Conservation (phyloP, 2,329 filamentous ascomycete species). For the Colletotrichum shisoi region DNA sequence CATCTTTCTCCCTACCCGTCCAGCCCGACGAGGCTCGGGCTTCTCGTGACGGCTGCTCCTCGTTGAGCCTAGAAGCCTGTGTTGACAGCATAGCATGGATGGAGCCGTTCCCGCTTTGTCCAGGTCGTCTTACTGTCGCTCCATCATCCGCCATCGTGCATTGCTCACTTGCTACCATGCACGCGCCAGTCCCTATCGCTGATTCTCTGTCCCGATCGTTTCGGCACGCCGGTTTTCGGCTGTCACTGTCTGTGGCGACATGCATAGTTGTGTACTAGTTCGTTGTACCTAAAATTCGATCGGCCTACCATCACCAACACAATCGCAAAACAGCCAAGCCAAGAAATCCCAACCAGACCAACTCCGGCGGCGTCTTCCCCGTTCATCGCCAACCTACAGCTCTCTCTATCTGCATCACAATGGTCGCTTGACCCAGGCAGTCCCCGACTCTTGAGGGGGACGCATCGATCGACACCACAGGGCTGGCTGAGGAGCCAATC, state of each 20-base stretch:
- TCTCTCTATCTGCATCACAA: slow-evolving; percentile 6
- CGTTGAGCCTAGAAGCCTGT: background rate
- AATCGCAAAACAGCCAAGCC: background rate
- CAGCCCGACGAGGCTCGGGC: slow-evolving; percentile 7
- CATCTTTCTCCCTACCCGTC: background rate
- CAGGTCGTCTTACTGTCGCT: slow-evolving; percentile 6
- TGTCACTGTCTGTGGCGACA: slow-evolving; percentile 8
- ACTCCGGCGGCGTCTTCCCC: background rate
- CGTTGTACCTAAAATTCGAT: background rate
- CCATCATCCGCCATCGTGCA: slow-evolving; percentile 13
- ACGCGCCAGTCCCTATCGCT: slow-evolving; percentile 16
- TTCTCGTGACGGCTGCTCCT: slow-evolving; percentile 10
- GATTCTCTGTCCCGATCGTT: slow-evolving; percentile 11
- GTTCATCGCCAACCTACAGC: slow-evolving; percentile 10
- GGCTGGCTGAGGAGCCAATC: slow-evolving; percentile 44
- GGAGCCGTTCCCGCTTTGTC: background rate
- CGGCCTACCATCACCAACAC: background rate
- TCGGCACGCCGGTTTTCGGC: slow-evolving; percentile 28
- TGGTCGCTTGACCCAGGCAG: slow-evolving; percentile 3
- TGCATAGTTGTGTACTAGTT: background rate
- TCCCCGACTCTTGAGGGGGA: slow-evolving; percentile 10
- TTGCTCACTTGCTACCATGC: slow-evolving; percentile 13
- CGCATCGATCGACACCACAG: slow-evolving; percentile 38
- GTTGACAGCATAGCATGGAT: slow-evolving; percentile 11
- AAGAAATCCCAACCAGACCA: background rate